These are phyloP conservation scores for Zhuliangozyma parablackwelliae DNA, from an alignment of 1,139 yeast genomes.

Conservation along the genomic window DNA sequence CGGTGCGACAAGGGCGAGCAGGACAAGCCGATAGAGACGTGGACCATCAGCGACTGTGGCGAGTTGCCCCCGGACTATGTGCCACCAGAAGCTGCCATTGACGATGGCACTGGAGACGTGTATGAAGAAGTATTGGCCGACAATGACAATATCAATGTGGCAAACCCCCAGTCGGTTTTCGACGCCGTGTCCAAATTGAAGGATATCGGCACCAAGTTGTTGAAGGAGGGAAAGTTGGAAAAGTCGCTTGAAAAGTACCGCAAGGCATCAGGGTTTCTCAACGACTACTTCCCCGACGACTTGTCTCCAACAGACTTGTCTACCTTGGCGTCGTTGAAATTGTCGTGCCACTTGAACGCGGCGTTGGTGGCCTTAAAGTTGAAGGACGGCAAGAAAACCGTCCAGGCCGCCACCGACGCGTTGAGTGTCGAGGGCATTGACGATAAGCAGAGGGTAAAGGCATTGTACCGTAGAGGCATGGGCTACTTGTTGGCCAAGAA, in stretches of 20 bases:
- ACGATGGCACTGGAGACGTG: slow-evolving; percentile 82
- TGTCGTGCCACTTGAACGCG: slow-evolving; percentile 64
- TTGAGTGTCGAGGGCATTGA: slow-evolving; percentile 59
- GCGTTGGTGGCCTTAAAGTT: slow-evolving; percentile 72
- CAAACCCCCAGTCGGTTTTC: slow-evolving; percentile 59
- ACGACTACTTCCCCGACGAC: slow-evolving; percentile 73
- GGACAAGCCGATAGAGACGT: slow-evolving; percentile 63
- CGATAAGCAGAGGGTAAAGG: slow-evolving; percentile 73
- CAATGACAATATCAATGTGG: slow-evolving; percentile 60
- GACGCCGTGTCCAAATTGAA: slow-evolving; percentile 66
- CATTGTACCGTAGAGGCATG: slow-evolving; percentile 78
- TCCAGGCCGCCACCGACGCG: slow-evolving; percentile 62
- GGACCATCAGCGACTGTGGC: slow-evolving; percentile 77
- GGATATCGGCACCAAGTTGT: slow-evolving; percentile 70
- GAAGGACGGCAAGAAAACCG: slow-evolving; percentile 51
- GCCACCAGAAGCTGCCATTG: slow-evolving; percentile 37
- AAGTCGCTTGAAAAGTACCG: slow-evolving; percentile 62
- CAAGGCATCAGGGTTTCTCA: slow-evolving; percentile 65
- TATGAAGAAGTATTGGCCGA: slow-evolving; percentile 77
- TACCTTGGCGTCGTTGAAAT: slow-evolving; percentile 49
- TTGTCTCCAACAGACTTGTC: slow-evolving; percentile 51
- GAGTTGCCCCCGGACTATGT: slow-evolving; percentile 59
- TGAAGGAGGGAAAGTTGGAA: slow-evolving; percentile 58
- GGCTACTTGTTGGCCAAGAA: slow-evolving; percentile 64
- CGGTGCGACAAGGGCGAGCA: slow-evolving; percentile 55